Evolutionary conservation across 2,329 filamentous ascomycete genomes (phyloP).

Genomic region (Calonectria naviculata): DNA sequence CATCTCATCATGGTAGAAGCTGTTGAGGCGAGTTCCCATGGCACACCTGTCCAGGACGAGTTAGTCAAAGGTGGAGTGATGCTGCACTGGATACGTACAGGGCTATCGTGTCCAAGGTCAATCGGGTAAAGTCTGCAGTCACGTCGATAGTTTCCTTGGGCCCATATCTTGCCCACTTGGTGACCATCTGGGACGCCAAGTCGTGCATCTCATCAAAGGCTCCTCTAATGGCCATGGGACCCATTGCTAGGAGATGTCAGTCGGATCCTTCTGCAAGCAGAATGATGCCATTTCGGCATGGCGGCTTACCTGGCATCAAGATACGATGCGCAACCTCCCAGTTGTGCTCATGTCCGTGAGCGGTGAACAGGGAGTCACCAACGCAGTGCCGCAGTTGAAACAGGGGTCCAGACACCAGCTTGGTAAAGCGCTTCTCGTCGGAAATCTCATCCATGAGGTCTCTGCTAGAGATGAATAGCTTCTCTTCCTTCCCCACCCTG

Average conservation of each 20-base stretch:
- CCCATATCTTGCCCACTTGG: slow-evolving; percentile 63
- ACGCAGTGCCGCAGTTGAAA: slow-evolving; percentile 53
- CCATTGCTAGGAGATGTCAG: slow-evolving; percentile 56
- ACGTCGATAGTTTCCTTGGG: slow-evolving; percentile 59
- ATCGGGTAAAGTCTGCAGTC: slow-evolving; percentile 69
- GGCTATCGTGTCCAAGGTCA: slow-evolving; percentile 72
- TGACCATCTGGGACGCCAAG: slow-evolving; percentile 67
- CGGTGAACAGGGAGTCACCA: slow-evolving; percentile 71
- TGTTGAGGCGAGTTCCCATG: slow-evolving; percentile 71
- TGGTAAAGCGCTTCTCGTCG: slow-evolving; percentile 69
- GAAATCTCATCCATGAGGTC: slow-evolving; percentile 64
- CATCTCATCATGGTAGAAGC: slow-evolving; percentile 58
- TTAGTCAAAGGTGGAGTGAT: neutral
- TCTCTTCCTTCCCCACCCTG: slow-evolving; percentile 10
- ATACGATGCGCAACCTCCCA: slow-evolving; percentile 67
- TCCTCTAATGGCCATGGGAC: slow-evolving; percentile 65
- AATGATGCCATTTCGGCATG: neutral
- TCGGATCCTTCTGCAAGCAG: neutral
- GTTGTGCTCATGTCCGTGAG: slow-evolving; percentile 56
- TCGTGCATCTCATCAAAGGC: slow-evolving; percentile 66
- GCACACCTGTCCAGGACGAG: slow-evolving; percentile 44
- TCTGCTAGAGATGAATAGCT: slow-evolving; percentile 17
- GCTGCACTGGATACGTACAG: slow-evolving; percentile 49
- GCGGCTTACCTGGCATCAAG: slow-evolving; percentile 61
- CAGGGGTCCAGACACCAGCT: slow-evolving; percentile 59